Base-by-base conservation (phyloP, 140 eudicot genomes). In the Oenanthe javanica region DNA sequence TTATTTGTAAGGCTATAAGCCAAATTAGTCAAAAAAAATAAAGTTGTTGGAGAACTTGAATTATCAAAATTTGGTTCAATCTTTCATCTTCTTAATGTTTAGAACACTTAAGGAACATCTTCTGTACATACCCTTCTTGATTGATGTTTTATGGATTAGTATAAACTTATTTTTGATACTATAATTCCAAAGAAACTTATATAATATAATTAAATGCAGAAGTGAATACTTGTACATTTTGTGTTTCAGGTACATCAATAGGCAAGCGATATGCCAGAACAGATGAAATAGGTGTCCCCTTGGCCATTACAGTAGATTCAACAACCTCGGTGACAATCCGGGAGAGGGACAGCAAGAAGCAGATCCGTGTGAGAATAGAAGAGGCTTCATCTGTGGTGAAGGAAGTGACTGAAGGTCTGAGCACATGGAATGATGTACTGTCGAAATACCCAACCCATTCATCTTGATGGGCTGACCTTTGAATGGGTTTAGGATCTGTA, bases 311-410 rank as follows among this genome's bases (percentile, higher is more conserved):
- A 23, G 93, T 89, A 38, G 91, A 89, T 84, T 80, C 87, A 43
- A 57, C 80, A 47, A 15, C 87, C 38, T 82, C 91, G 14, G 93
- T 89, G 79, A 89, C 93, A 11, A 75, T 89, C n/a, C 72, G 89
- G 61, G 91, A 89, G 77, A 85, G 93, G 67, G 93, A 89, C 73
- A 87, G 89, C 81, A 89, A 89, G 86, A 88, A 89, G 77, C 91
- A 89, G 81, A 89, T 89, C 77, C 91, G 93, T 2, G 89, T 87
- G 9, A 82, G 77, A 36, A 76, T 87, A 48, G 93, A 87, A 42
- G 89, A 89, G 80, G 91, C 84, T 54, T 85, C 91, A 72, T 81
- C 87, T 19, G 83, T 89, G 36, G 85, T 89, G 45, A 89, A 87
- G 86, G 88, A 89, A 67, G 82, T 89, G 71, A 80, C 84, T 5